These are phyloP conservation scores for Epichloe festucae DNA, from an alignment of 2,329 filamentous ascomycete genomes.

Conservation along the genomic window DNA sequence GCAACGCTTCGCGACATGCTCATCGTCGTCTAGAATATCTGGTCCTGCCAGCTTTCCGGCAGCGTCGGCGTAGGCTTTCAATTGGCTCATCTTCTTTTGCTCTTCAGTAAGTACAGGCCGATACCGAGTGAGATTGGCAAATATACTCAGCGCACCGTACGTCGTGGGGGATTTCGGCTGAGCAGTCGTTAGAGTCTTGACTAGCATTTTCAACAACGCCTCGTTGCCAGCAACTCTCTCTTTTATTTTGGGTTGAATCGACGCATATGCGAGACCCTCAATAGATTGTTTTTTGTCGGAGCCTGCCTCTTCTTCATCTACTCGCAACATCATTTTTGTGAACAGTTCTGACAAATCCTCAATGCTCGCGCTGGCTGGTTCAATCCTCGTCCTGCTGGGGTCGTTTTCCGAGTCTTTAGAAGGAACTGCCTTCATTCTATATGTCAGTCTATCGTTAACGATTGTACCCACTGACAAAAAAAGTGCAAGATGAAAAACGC, in stretches of 20 bases:
- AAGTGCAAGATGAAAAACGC: neutral
- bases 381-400: slow-evolving; percentile 30
- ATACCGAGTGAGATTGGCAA: slow-evolving; percentile 76
- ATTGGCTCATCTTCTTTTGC: slow-evolving; percentile 78
- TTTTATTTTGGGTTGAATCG: slow-evolving; percentile 73
- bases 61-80: slow-evolving; percentile 89
- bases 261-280: slow-evolving; percentile 86
- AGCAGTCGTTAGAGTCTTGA: slow-evolving; percentile 47
- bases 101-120: slow-evolving; percentile 70
- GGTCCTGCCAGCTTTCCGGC: slow-evolving; percentile 50
- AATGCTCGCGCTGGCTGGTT: slow-evolving; percentile 45
- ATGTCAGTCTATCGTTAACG: slow-evolving; percentile 35
- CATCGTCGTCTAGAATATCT: slow-evolving; percentile 62
- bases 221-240: slow-evolving; percentile 62
- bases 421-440: slow-evolving; percentile 40
- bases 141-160: slow-evolving; percentile 76
- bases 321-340: slow-evolving; percentile 50
- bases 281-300: slow-evolving; percentile 57
- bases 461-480: neutral
- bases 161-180: slow-evolving; percentile 56
- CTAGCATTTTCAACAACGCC: slow-evolving; percentile 55
- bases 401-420: slow-evolving; percentile 26
- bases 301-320: slow-evolving; percentile 36
- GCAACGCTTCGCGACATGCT: slow-evolving; percentile 64
- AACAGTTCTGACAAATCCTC: slow-evolving; percentile 54